These are phyloP conservation scores for Cyclocybe cylindracea DNA, from an alignment of 768 basidiomycete genomes.

Conservation along the genomic window DNA sequence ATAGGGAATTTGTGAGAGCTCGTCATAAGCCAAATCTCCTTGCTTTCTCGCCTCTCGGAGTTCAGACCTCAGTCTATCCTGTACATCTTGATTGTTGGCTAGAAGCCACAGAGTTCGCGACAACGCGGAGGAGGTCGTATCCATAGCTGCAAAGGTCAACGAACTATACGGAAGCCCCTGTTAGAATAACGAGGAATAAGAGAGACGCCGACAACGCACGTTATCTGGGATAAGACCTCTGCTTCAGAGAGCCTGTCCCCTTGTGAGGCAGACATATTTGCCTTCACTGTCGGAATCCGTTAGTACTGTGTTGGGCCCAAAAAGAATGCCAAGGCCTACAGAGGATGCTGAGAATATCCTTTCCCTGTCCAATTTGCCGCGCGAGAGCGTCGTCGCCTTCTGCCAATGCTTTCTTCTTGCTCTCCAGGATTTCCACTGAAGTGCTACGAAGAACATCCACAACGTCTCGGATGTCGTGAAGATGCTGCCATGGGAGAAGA, in stretches of 20 bases:
- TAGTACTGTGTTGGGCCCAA: not conserved
- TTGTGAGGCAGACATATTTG: conserved; percentile 34
- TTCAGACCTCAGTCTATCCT: conserved; percentile 22
- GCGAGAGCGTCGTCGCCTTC: conserved; percentile 35
- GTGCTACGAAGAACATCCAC: conserved; percentile 35
- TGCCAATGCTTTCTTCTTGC: conserved; percentile 35
- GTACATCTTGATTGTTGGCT: conserved; percentile 16
- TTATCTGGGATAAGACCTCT: conserved; percentile 40
- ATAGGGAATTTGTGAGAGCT: conserved; percentile 34
- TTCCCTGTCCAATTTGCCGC: conserved; percentile 37
- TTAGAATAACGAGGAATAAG: not conserved
- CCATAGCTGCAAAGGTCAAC: conserved; percentile 24
- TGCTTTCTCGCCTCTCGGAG: conserved; percentile 21
- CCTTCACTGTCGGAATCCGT: conserved; percentile 33
- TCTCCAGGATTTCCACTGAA: conserved; percentile 34
- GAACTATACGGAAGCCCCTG: conserved; percentile 10
- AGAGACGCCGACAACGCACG: conserved; percentile 15
- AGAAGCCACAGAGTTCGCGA: conserved; percentile 19
- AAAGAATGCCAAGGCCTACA: conserved; percentile 27
- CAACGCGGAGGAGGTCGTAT: conserved; percentile 22
- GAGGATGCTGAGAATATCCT: conserved; percentile 49
- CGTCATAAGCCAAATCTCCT: conserved; percentile 32
- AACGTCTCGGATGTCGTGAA: conserved; percentile 32
- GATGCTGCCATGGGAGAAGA: conserved; percentile 28
- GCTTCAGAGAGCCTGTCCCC: conserved; percentile 32